Base-by-base conservation (phyloP, 73 alveolate genomes). In the Blepharisma japonicum region DNA sequence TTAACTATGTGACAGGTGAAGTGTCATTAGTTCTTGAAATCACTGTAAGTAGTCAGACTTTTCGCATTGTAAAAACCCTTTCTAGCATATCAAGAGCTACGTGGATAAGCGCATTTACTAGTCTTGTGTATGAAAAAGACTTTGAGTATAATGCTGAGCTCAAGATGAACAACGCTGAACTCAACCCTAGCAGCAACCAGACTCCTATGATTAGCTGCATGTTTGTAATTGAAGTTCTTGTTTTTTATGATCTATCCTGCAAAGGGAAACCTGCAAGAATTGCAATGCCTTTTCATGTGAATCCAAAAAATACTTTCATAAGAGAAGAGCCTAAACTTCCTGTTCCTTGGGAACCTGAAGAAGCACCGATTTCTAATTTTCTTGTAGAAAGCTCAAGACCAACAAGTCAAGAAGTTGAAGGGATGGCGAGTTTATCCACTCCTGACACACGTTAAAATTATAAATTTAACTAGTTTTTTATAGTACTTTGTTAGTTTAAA, bases 61-160 rank as follows among this genome's bases (percentile, higher is more conserved):
- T 18, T 61, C 39, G 47, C 14, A 61, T n/a, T 25, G 47, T n/a
- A 18, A 14, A 39, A 61, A 61, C 18, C 2, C 74, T 61, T 14
- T 61, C 74, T 9, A 25, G 23, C 14, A 25, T 39, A 25, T 8
- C 14, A 18, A 61, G 74, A 25, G 74, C 74, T 14, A 25, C 74
- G 2, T 61, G 74, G 74, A 61, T 61, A 8, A 61, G 47, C 23
- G 74, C 74, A 14, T 61, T 20, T 61, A 20, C 74, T 2, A 61
- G 47, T 61, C 14, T n/a, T n/a, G 46, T 61, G 2, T 61, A 61
- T 61, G 74, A 61, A 61, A 61, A 61, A 25, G 74, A 61, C 47
- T 61, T 61, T 25, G 74, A 61, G 2, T 61, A 61, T 61, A 14
- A n/a, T 18, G 46, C 47, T n/a, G 74, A 61, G 14, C 23, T 61